Base-by-base conservation (phyloP, 2,329 filamentous ascomycete genomes). In the Cryoendolithus antarcticus region DNA sequence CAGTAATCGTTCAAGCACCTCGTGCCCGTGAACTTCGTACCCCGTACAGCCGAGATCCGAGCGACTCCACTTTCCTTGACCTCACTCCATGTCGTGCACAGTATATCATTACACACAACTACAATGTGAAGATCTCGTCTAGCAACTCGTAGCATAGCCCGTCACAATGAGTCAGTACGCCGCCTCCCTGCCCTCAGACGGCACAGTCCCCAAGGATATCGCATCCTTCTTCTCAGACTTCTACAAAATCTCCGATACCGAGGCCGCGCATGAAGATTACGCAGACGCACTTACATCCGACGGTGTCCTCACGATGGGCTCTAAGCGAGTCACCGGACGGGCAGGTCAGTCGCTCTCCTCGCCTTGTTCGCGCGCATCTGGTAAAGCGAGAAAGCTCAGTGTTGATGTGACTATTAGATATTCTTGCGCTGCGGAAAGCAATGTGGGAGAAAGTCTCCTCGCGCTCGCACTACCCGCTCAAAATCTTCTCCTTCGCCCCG, bases 381-480 rank as follows among this genome's bases (percentile, higher is more conserved):
- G n/a, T n/a, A n/a, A n/a, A n/a, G n/a, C n/a, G n/a, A n/a, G n/a
- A n/a, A n/a, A n/a, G n/a, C n/a, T n/a, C n/a, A n/a, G n/a, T n/a
- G n/a, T n/a, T n/a, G n/a, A n/a, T n/a, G n/a, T n/a, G n/a, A n/a
- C n/a, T n/a, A n/a, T n/a, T n/a, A 71, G 69, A 65, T 43, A 74
- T 75, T 45, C 58, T 73, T 4, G 55, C 59, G 8, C 54, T 72
- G 27, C 62, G 71, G n/a, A 63, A 69, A 48, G 58, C 55, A 4
- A 65, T 74, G 60, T 75, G 72, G 72, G 63, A 67, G 29, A 66
- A 66, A 34, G 64, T 76, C 3, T 53, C 61, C 1, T 61, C 59
- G 32, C 58, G 71, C 15, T 55, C 59, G 21, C 71, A 74, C 49
- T 56, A 54, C 3, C 62, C 67, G 0, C 38, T 55, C 1, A 67